Conservation (phyloP, 2,329 filamentous ascomycete species). For the Ophiocordyceps unilateralis region DNA sequence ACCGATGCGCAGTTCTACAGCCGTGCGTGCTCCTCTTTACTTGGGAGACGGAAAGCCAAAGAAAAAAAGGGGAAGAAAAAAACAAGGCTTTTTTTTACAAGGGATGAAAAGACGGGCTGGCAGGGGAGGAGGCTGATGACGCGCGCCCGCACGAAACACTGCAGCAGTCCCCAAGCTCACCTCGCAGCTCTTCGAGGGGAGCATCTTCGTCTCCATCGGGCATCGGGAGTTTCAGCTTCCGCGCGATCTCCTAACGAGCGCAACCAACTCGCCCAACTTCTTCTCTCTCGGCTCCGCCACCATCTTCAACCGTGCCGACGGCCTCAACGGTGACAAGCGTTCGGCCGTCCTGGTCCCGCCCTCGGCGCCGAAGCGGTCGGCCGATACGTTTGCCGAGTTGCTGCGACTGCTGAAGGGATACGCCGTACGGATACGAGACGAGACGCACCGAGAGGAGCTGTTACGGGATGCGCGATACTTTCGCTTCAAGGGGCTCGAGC, state of each 20-base stretch:
- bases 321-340: conserved; percentile 46
- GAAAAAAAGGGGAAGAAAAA: not conserved
- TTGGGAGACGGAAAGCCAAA: too few species aligned
- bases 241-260: conserved; percentile 66
- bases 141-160: too few species aligned
- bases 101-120: not conserved
- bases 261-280: conserved; percentile 89
- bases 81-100: too few species aligned
- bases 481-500: conserved; percentile 81
- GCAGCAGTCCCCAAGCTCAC: conserved; percentile 70
- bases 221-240: conserved; percentile 78
- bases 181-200: conserved; percentile 78
- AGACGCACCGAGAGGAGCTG: conserved; percentile 59
- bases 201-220: conserved; percentile 85
- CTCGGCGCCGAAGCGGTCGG: conserved; percentile 60
- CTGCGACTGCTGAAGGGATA: conserved; percentile 73
- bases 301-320: conserved; percentile 65
- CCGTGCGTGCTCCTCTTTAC: conserved; percentile 24
- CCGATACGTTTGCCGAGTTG: conserved; percentile 71
- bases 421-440: conserved; percentile 56
- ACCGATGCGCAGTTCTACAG: conserved; percentile 93
- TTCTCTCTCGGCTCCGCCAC: conserved; percentile 81
- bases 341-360: conserved; percentile 71
- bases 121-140: not conserved
- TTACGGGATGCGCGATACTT: conserved; percentile 83